Evolutionary conservation across 257 asterid species (phyloP).

Genomic region (Thymus mandschuricus): DNA sequence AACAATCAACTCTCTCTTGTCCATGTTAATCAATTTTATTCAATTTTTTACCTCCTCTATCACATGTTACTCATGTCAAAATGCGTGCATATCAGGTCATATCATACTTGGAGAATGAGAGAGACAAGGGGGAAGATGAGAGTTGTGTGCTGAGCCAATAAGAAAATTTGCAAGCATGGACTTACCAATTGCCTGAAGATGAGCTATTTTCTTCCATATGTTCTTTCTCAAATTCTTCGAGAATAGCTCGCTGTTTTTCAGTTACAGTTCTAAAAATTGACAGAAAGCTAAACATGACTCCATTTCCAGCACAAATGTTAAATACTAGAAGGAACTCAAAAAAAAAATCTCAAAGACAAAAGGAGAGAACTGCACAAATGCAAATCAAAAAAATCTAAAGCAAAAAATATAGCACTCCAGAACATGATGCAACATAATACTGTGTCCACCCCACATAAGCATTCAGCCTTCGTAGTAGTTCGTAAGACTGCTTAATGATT

Average conservation of each 20-base stretch:
- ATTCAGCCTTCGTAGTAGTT: neutral
- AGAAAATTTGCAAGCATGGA: conserved; percentile 22
- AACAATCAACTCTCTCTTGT: neutral
- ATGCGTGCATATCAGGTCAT: neutral
- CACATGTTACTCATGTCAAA: neutral
- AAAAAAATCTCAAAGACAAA: neutral
- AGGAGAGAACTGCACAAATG: neutral
- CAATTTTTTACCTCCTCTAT: conserved; percentile 1
- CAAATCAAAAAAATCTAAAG: neutral
- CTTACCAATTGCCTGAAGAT: conserved; percentile 51
- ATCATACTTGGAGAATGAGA: neutral
- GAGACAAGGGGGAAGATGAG: neutral
- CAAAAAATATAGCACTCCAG: neutral
- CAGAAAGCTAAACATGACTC: neutral
- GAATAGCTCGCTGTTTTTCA: conserved; percentile 72
- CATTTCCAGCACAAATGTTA: too few species aligned
- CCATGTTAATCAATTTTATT: conserved; percentile 3
- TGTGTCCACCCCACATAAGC: neutral
- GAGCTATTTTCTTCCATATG: too few species aligned
- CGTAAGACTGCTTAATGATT: neutral
- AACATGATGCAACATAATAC: neutral
- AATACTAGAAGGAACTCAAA: too few species aligned
- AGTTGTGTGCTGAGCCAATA: neutral
- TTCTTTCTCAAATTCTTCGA: conserved; percentile 36
- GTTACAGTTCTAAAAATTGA: conserved; percentile 53